These are phyloP conservation scores for Leccinum subtestaceum DNA, from an alignment of 768 basidiomycete genomes.

Conservation along the genomic window DNA sequence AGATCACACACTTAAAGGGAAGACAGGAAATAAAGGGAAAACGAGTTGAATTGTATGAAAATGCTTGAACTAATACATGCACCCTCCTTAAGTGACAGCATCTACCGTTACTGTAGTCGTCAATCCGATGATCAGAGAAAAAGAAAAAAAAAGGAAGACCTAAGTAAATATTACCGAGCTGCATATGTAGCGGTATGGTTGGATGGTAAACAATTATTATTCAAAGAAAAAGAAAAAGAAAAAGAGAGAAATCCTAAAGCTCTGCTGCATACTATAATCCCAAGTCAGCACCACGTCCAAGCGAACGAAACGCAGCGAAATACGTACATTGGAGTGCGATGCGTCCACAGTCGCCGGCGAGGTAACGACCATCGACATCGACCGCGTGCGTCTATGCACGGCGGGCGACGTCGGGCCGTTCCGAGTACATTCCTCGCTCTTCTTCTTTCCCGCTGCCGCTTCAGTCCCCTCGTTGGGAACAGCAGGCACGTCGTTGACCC, in stretches of 20 bases:
- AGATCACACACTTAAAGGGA: background rate
- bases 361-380: constrained; percentile 24
- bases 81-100: background rate
- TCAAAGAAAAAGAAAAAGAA: background rate
- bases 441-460: background rate
- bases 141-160: background rate
- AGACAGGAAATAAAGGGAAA: background rate
- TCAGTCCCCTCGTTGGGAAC: background rate
- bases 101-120: background rate
- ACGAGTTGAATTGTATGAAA: constrained; percentile 7
- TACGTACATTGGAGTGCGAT: constrained; percentile 17
- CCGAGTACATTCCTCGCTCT: background rate
- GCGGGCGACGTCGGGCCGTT: constrained; percentile 10
- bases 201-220: background rate
- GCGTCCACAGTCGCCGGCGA: constrained; percentile 15
- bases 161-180: constrained; percentile 5
- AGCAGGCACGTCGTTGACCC: background rate
- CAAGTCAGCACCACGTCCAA: background rate
- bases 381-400: constrained; percentile 27
- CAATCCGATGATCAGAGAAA: background rate
- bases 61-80: constrained; percentile 21
- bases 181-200: background rate
- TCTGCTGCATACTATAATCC: constrained; percentile 24
- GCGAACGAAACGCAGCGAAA: background rate
- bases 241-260: constrained; percentile 10